Evolutionary conservation across 257 asterid genomes (phyloP).

Genomic region (Solanum chilense): DNA sequence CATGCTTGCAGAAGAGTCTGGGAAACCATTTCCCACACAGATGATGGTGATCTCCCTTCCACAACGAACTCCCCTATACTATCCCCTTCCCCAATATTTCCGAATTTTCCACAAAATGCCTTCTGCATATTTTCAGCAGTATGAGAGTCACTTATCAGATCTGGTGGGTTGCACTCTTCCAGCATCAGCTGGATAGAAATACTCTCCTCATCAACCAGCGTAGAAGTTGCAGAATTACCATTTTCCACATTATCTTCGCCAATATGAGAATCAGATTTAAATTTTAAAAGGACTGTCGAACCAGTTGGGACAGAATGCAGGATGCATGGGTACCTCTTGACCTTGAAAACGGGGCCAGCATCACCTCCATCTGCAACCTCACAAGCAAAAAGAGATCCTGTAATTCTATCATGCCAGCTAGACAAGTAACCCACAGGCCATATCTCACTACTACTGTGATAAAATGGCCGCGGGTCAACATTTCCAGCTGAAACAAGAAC

Average conservation of each 20-base stretch:
- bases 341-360: slow-evolving; percentile 62
- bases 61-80: slow-evolving; percentile 57
- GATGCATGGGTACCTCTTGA: slow-evolving; percentile 75
- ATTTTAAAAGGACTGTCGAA: slow-evolving; percentile 53
- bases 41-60: slow-evolving; percentile 55
- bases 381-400: slow-evolving; percentile 83
- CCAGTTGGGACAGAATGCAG: slow-evolving; percentile 46
- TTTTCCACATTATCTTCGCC: slow-evolving; percentile 20
- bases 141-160: slow-evolving; percentile 32
- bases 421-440: slow-evolving; percentile 92
- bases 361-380: slow-evolving; percentile 85
- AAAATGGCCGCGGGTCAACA: slow-evolving; percentile 65
- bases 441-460: slow-evolving; percentile 51
- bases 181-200: slow-evolving; percentile 53
- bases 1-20: slow-evolving; percentile 32
- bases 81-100: slow-evolving; percentile 30
- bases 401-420: slow-evolving; percentile 89
- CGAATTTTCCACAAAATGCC: slow-evolving; percentile 20
- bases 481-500: slow-evolving; percentile 64
- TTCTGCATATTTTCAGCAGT: slow-evolving; percentile 19
- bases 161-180: slow-evolving; percentile 58
- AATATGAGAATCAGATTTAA: slow-evolving; percentile 15
- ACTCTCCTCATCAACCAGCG: slow-evolving; percentile 54
- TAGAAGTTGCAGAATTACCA: slow-evolving; percentile 25
- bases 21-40: slow-evolving; percentile 73